Evolutionary conservation across 352 stramenopile genomes (phyloP).

Genomic region (Phytophthora sojae): DNA sequence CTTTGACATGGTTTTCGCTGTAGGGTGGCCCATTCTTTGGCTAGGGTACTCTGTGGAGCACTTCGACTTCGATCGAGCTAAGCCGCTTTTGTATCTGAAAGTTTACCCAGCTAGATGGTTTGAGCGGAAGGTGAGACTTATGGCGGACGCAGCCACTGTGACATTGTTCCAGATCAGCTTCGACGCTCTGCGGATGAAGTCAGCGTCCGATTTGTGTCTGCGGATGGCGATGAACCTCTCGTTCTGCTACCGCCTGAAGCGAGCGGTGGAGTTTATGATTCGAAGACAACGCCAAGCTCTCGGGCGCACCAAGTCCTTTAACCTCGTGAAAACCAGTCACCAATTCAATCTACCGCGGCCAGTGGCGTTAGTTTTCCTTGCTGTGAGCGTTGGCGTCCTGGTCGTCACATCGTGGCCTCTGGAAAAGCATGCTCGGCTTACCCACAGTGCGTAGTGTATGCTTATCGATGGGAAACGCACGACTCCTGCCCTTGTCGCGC

Average conservation of each 20-base stretch:
- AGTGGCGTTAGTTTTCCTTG: background rate
- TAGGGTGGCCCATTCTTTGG: conserved; percentile 2
- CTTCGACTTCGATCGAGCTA: background rate
- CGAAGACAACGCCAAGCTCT: background rate
- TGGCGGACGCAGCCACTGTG: background rate
- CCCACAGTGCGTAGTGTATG: conserved; percentile 1
- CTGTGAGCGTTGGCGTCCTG: background rate
- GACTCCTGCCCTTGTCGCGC: conserved; percentile 41
- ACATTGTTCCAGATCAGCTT: background rate
- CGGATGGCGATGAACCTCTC: conserved; percentile 1
- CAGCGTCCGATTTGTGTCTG: background rate
- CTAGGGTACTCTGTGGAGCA: background rate
- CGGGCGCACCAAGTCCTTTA: background rate
- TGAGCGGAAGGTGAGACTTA: background rate
- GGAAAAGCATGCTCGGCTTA: background rate
- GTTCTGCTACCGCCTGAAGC: conserved; percentile 1
- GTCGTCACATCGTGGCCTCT: background rate
- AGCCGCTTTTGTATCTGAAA: background rate
- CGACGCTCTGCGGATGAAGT: background rate
- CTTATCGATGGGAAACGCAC: background rate
- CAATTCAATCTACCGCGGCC: background rate
- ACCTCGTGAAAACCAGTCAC: background rate
- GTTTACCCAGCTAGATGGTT: background rate
- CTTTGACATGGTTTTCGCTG: conserved; percentile 3
- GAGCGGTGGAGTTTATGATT: background rate